phyloP scores from a whole-genome alignment of 768 basidiomycete genomes.

The Bullera alba region DNA sequence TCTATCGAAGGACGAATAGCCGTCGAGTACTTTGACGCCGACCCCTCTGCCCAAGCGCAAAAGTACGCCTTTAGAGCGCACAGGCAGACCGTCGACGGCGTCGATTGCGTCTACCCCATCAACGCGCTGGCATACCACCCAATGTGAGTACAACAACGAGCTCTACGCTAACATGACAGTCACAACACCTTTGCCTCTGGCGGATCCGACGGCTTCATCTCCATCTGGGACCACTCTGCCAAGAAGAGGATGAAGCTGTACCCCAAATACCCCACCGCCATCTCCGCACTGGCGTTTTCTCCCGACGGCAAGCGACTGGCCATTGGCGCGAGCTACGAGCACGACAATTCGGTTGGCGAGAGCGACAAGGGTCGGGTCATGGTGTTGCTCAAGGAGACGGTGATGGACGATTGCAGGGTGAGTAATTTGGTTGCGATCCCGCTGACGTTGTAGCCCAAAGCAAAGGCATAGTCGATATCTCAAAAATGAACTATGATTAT shows the following conservation, averaged over 20 bases:
- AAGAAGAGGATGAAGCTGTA: constrained; percentile 93
- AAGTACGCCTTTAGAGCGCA: constrained; percentile 98
- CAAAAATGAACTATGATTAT: constrained; percentile 1
- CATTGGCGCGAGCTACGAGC: constrained; percentile 78
- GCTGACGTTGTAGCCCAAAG: constrained; percentile 17
- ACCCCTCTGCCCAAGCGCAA: constrained; percentile 65
- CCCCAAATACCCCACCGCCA: constrained; percentile 62
- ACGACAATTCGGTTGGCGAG: constrained; percentile 76
- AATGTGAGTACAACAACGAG: constrained; percentile 50
- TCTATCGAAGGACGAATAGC: constrained; percentile 95
- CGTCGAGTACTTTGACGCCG: constrained; percentile 90
- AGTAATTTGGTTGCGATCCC: constrained; percentile 5
- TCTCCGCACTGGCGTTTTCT: constrained; percentile 76
- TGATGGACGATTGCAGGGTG: constrained; percentile 45
- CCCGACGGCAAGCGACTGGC: constrained; percentile 75
- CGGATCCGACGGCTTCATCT: constrained; percentile 87
- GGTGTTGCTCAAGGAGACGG: constrained; percentile 43
- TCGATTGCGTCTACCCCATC: constrained; percentile 94
- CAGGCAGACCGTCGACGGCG: constrained; percentile 76
- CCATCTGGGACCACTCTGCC: constrained; percentile 94
- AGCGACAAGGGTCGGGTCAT: constrained; percentile 51
- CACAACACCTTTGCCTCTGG: constrained; percentile 93
- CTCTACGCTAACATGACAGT: constrained; percentile 46
- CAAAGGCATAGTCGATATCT: constrained; percentile 23
- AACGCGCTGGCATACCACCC: constrained; percentile 94